A percentile compares a stretch with the other conserved stretches of the same genome.
Evolutionary conservation across 1,284 basidiomycete genomes (phyloP).

Genomic region (Volvariella surrecta): DNA sequence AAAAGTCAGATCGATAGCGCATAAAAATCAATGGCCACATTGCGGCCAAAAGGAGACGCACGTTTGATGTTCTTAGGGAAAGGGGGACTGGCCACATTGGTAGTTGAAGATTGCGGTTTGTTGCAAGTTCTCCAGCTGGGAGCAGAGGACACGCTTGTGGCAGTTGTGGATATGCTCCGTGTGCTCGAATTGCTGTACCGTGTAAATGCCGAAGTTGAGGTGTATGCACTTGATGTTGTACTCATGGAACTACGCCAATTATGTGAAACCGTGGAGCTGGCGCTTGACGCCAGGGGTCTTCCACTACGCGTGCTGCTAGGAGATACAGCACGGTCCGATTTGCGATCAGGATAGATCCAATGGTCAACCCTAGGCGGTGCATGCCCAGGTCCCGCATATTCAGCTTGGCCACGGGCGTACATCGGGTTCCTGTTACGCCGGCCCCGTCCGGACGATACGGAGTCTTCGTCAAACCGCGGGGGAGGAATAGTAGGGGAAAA

Average conservation of each 20-base stretch:
- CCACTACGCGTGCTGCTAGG: conserved; percentile 48
- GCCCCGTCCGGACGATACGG: conserved; percentile 31
- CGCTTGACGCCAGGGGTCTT: conserved; percentile 42
- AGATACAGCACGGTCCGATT: conserved; percentile 36
- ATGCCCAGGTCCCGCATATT: conserved; percentile 15
- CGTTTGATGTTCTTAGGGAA: conserved; percentile 73
- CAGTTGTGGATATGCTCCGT: conserved; percentile 66
- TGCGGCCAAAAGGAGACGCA: conserved; percentile 31
- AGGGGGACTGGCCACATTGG: conserved; percentile 23
- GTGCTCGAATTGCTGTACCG: conserved; percentile 69
- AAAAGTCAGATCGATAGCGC: conserved; percentile 2
- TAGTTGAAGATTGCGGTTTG: conserved; percentile 21
- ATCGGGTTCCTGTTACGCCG: conserved; percentile 22
- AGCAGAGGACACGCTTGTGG: conserved; percentile 62
- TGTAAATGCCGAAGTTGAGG: conserved; percentile 64
- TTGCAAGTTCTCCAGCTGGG: conserved; percentile 52
- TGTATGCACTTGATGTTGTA: conserved; percentile 56
- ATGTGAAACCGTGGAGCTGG: conserved; percentile 48
- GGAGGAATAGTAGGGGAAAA: conserved; percentile 14
- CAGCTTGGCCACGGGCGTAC: conserved; percentile 14
- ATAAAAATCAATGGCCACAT: conserved; percentile 5
- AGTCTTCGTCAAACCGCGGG: conserved; percentile 18
- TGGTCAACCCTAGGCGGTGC: conserved; percentile 12
- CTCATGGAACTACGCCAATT: conserved; percentile 73
- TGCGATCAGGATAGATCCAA: conserved; percentile 18